Evolutionary conservation across 2,329 filamentous ascomycete species (phyloP).

Genomic region (Scopulariopsis brevicaulis): DNA sequence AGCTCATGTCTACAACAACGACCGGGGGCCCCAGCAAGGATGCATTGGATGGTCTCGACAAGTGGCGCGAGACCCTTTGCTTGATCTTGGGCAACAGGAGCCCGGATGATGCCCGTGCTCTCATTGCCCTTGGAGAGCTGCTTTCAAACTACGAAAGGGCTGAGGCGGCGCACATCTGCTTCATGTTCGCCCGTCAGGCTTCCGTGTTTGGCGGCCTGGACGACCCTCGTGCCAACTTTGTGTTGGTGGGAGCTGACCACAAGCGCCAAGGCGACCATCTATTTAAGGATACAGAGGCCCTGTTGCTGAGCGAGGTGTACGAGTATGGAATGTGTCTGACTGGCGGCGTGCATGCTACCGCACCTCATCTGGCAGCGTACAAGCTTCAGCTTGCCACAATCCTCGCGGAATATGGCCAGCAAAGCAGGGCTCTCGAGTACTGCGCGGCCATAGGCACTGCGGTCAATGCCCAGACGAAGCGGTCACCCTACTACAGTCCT

Average conservation of each 20-base stretch:
- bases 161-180: conserved; percentile 91
- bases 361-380: conserved; percentile 80
- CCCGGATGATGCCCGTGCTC: conserved; percentile 61
- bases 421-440: conserved; percentile 78
- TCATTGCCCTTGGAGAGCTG: conserved; percentile 71
- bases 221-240: conserved; percentile 66
- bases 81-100: conserved; percentile 85
- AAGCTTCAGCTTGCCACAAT: conserved; percentile 81
- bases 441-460: conserved; percentile 72
- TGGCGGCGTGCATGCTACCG: conserved; percentile 41
- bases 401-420: conserved; percentile 73
- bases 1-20: conserved; percentile 71
- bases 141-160: conserved; percentile 75
- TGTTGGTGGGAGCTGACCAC: conserved; percentile 79
- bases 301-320: conserved; percentile 93
- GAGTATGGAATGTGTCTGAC: conserved; percentile 78
- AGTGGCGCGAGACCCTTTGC: conserved; percentile 84
- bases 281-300: conserved; percentile 68
- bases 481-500: conserved; percentile 77
- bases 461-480: conserved; percentile 69
- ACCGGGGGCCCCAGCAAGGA: conserved; percentile 50
- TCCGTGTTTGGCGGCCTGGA: conserved; percentile 73
- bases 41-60: conserved; percentile 74
- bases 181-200: conserved; percentile 65
- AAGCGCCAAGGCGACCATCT: conserved; percentile 58